A percentile compares a stretch with the other conserved stretches of the same genome.
These are phyloP conservation scores for Nicotiana rustica DNA, from an alignment of 305 asterid genomes.

Conservation along the genomic window DNA sequence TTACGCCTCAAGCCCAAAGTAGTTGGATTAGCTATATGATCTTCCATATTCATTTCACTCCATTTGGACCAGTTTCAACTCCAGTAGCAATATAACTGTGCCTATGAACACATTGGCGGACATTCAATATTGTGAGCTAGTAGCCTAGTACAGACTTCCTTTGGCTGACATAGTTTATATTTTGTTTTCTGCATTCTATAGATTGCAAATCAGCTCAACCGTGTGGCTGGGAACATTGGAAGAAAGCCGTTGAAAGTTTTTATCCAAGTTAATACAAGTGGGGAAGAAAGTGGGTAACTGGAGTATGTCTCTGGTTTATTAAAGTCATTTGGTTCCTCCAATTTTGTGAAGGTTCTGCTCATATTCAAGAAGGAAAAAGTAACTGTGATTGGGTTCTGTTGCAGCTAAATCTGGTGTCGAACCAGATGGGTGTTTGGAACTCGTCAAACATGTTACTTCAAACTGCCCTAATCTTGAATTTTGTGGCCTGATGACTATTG, in stretches of 20 bases:
- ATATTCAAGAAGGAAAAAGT: constrained; percentile 23
- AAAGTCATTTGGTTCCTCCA: constrained; percentile 10
- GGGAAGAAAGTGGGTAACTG: constrained; percentile 93
- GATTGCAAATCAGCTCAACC: constrained; percentile 90
- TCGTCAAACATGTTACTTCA: constrained; percentile 64
- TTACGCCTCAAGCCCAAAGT: not conserved
- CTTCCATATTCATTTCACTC: not conserved
- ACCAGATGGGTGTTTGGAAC: constrained; percentile 72
- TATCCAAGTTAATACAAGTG: constrained; percentile 96
- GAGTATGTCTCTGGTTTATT: constrained; percentile 43
- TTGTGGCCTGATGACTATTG: constrained; percentile 94
- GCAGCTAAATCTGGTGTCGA: constrained; percentile 94
- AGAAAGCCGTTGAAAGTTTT: constrained; percentile 85
- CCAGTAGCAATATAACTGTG: not conserved
- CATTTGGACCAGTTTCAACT: not conserved
- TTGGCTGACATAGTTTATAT: not conserved
- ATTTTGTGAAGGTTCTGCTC: not conserved
- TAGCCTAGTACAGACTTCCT: not conserved
- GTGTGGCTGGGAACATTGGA: constrained; percentile 73
- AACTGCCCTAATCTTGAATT: constrained; percentile 89
- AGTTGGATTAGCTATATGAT: not conserved
- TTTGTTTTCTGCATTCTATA: constrained; percentile 38
- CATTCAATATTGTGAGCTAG: not conserved
- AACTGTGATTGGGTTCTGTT: constrained; percentile 33
- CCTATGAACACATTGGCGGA: not conserved